Base-by-base conservation (phyloP, 1,284 basidiomycete genomes). In the Apiotrichum siamense region DNA sequence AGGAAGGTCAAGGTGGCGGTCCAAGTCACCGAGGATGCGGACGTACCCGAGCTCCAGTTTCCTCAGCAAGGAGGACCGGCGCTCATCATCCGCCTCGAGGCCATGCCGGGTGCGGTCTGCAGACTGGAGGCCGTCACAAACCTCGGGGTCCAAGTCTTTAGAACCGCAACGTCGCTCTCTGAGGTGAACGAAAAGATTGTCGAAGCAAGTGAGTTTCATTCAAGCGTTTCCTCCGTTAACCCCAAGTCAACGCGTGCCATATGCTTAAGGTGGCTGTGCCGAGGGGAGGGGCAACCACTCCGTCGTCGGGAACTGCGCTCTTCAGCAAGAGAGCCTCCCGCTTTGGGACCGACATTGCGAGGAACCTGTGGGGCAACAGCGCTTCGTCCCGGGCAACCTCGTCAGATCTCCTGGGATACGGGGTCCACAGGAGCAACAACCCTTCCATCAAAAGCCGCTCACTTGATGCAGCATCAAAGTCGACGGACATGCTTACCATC, bases 1-100 rank as follows among this genome's bases (percentile, higher is more conserved):
- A 31, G 55, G 9, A 62, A 92, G 88, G 86, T 84, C n/a, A 92
- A 91, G 75, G 80, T 89, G 18, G 83, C 88, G 9, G 78, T 93
- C 37, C 87, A 91, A 58, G 81, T 91, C 67, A 80, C 83, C 18
- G 66, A 80, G 13, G 86, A 86, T 1, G 31, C 44, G 9, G 43
- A 44, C 18, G 31, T 43, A 17, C 43, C 31, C 13, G 38, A 33
- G 21, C 44, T 24, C 7, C 17, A n/a, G 26, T 39, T 37, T 10
- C 43, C 40, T 20, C 32, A 45, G 26, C 39, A 51, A 33, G 38
- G 44, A 9, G 44, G 44, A 3, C 88, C 88, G 0, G 83, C 83
- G 55, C 83, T 87, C 17, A 76, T 86, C 25, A 59, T 72, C 37
- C 58, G 63, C 7, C 75, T 90, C 3, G 86, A 88, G 57, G 86